phyloP scores from a whole-genome alignment of 306 rosid species.

The Potentilla sterilis region DNA sequence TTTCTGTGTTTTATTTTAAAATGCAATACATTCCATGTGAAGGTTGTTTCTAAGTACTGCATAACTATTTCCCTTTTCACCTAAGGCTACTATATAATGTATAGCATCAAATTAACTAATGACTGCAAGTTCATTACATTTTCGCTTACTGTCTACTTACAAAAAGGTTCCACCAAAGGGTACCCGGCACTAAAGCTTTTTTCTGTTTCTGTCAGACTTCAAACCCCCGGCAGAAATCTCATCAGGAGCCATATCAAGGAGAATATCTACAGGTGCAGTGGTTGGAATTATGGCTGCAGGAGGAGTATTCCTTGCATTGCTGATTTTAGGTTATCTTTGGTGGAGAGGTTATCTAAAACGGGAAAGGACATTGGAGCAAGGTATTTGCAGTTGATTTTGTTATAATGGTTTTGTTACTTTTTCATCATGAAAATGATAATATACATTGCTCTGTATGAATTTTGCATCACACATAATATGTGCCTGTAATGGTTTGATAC shows the following conservation, averaged over 20 bases:
- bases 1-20: not conserved
- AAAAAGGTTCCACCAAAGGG: not conserved
- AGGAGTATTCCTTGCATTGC: constrained; percentile 20
- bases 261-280: constrained; percentile 26
- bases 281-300: constrained; percentile 35
- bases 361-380: constrained; percentile 26
- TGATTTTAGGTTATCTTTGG: constrained; percentile 33
- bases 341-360: constrained; percentile 31
- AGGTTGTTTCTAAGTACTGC: not conserved
- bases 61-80: not conserved
- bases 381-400: constrained; percentile 4
- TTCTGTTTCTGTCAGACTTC: constrained; percentile 24
- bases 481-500: not conserved
- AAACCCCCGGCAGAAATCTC: constrained; percentile 23
- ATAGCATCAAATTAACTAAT: not conserved
- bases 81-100: not conserved
- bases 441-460: not conserved
- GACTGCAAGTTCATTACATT: not conserved
- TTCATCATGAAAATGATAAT: not conserved
- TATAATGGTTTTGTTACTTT: not conserved
- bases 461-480: not conserved
- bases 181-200: not conserved
- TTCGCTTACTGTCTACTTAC: not conserved
- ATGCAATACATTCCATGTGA: not conserved
- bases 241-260: not conserved